Base-by-base conservation (phyloP, 2,329 filamentous ascomycete genomes). In the Plenodomus tracheiphilus region DNA sequence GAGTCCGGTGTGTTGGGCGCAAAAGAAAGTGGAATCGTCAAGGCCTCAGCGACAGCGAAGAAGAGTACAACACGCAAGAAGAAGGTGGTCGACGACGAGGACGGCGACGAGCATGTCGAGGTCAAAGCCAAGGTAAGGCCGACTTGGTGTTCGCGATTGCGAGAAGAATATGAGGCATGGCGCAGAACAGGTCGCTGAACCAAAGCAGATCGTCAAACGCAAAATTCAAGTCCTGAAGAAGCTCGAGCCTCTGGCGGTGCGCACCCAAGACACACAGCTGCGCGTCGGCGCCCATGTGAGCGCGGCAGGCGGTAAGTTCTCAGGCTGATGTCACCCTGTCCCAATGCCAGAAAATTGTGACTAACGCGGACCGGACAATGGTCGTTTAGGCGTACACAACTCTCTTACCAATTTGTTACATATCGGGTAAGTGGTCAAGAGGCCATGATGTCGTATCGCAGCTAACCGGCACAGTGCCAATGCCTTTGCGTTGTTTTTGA, bases 251-350 rank as follows among this genome's bases (percentile, higher is more conserved):
- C 72, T 96, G 1, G 86, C 85, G 17, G 76, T 79, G 20, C 82
- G 94, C 30, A 92, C 91, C 0, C 74, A 80, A 4, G 83, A 85
- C 1, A 77, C 93, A 53, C 86, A 86, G 69, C 88, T 97, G 81
- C 87, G 89, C 64, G 87, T 99, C 46, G 94, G 94, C 15, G 94
- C 94, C 1, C 94, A 99, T 71, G 91, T 97, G 53, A 94, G 88
- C 72, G 86, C 83, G 54, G 91, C 94, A 21, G 93, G 92, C 77
- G 93, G 90, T 88, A 70, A 47, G 79, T 70, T n/a, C n/a, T n/a
- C n/a, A n/a, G n/a, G n/a, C n/a, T n/a, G n/a, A n/a, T n/a, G n/a
- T n/a, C n/a, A n/a, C n/a, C n/a, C 4, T 28, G 39, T 37, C 35
- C 20, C 39, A 21, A 17, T 45, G 35, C 35, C 18, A 10, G 21